A percentile compares a stretch with the other conserved stretches of the same genome.
Conservation (phyloP, 2,329 filamentous ascomycete species). For the Scopulariopsis brevicaulis region DNA sequence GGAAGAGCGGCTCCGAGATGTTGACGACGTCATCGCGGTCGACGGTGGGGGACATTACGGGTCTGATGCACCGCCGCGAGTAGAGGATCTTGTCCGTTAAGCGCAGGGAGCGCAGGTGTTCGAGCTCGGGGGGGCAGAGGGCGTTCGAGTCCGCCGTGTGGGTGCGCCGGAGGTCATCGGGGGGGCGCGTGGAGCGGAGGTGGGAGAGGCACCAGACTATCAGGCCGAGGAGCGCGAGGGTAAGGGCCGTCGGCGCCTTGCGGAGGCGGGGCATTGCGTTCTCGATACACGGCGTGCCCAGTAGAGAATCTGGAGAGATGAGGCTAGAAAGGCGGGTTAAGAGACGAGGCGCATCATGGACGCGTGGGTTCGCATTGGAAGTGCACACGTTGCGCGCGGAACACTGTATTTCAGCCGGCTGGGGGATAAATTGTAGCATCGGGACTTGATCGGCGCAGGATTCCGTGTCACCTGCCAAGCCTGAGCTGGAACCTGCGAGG, state of each 20-base stretch:
- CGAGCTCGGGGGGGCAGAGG: slow-evolving; percentile 14
- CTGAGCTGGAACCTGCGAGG: too few relatives aligned
- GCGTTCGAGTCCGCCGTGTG: not conserved
- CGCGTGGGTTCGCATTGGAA: too few relatives aligned
- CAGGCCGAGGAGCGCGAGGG: not conserved
- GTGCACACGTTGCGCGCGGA: too few relatives aligned
- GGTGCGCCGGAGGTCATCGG: not conserved
- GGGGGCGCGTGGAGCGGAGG: not conserved
- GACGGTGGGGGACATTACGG: slow-evolving; percentile 17
- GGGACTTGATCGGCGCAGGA: too few relatives aligned
- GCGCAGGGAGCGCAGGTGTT: slow-evolving; percentile 17
- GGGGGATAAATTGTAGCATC: too few relatives aligned
- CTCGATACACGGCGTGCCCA: too few relatives aligned
- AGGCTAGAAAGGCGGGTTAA: too few relatives aligned
- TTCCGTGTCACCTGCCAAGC: too few relatives aligned
- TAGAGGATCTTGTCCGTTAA: slow-evolving; percentile 30
- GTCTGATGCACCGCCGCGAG: slow-evolving; percentile 30
- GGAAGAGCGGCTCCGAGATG: slow-evolving; percentile 23
- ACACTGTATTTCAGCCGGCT: too few relatives aligned
- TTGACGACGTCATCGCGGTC: slow-evolving; percentile 25
- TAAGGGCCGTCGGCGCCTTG: not conserved
- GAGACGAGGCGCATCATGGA: too few relatives aligned
- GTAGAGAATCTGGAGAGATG: too few relatives aligned
- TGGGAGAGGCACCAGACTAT: not conserved
- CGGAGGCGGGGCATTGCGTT: too few relatives aligned